Base-by-base conservation (phyloP, 2,329 filamentous ascomycete genomes). In the Aspergillus fijiensis region DNA sequence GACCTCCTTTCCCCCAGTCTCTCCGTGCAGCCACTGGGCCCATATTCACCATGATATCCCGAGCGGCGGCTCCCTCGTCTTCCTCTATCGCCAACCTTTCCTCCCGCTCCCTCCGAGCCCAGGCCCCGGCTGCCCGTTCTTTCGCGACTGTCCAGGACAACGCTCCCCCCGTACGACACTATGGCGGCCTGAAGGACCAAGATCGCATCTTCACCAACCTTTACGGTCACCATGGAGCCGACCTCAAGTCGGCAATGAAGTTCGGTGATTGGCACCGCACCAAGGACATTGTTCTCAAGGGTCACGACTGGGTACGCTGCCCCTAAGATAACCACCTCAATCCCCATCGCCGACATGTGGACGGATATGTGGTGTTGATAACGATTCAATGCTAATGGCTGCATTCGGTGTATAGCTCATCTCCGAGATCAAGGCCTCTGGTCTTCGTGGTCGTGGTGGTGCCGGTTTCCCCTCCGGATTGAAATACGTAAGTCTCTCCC, bases 181-280 rank as follows among this genome's bases (percentile, higher is more conserved):
- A 96, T 79, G 92, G 95, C 72, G 92, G 92, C 60, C 85, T 99
- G 70, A 90, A 87, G 81, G 95, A 99, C 77, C 92, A 98, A 82
- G 95, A 99, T 81, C 89, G 95, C 72, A 99, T 99, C 80, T 99
- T 99, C 82, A 93, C 96, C 82, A 99, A 99, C 81, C 85, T 99
- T 61, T 99, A 99, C 82, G 89, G 92, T 72, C 92, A 95, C 76
- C 92, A 91, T 81, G 92, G 92, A 55, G 85, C 92, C 64, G 93
- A 97, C 77, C 81, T 99, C 70, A 94, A 95, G 83, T 92, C 88
- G 74, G 93, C 95, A 57, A 93, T 92, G 88, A 96, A 96, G 82
- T 96, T 96, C 85, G 95, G 95, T 70, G 95, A 98, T 79, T 99
- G 95, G 95, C 87, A 99, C 83, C 96, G 96, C 85, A 99, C 95